Percentiles rank a stretch among this genome's conserved stretches.
Conservation (phyloP, 352 stramenopile genomes). For the Phytophthora tentaculata region DNA sequence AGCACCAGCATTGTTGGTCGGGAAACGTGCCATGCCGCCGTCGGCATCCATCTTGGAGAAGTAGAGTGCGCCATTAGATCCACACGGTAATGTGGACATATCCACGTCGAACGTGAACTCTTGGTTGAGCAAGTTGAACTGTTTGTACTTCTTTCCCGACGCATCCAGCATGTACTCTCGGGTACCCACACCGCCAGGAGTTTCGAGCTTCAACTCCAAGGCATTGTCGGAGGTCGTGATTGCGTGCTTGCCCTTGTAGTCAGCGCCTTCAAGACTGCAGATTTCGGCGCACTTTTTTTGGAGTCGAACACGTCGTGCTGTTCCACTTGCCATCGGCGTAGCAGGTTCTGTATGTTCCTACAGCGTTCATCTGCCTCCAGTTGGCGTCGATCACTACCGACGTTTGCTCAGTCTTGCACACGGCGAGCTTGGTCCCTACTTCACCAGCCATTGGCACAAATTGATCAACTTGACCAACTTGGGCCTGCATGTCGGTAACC, state of each 20-base stretch:
- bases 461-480: no score
- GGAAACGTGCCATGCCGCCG: constrained; percentile 36
- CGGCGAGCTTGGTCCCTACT: no score
- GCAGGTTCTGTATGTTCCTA: constrained; percentile 51
- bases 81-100: constrained; percentile 51
- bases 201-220: constrained; percentile 49
- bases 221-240: constrained; percentile 36
- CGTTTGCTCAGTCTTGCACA: neutral
- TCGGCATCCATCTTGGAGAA: constrained; percentile 69
- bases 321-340: constrained; percentile 50
- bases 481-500: no score
- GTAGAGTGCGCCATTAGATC: constrained; percentile 66
- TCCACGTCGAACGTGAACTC: constrained; percentile 77
- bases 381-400: constrained; percentile 57
- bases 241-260: constrained; percentile 60
- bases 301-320: constrained; percentile 44
- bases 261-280: constrained; percentile 55
- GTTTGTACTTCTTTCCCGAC: constrained; percentile 41
- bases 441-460: no score
- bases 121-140: constrained; percentile 63
- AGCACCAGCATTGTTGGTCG: constrained; percentile 28
- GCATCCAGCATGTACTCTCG: constrained; percentile 58
- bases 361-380: constrained; percentile 59
- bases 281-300: constrained; percentile 44
- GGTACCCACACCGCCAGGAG: constrained; percentile 52